phyloP scores from a whole-genome alignment of 1,284 basidiomycete species.

The Ceratobasidium sp. region DNA sequence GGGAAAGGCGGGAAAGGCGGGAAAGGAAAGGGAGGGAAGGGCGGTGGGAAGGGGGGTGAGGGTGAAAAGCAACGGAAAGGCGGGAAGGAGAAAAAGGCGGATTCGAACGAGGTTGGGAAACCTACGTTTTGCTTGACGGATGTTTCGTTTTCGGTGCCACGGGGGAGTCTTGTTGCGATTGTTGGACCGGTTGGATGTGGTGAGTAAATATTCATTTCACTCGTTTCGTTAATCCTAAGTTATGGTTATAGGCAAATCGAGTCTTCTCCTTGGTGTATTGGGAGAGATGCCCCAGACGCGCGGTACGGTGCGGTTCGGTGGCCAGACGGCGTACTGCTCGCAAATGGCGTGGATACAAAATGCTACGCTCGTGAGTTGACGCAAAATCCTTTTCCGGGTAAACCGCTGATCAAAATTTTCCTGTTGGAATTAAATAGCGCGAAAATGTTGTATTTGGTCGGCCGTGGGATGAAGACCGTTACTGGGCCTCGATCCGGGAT shows the following conservation, averaged over 20 bases:
- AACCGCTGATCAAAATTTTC: no score
- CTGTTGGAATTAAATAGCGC: no score
- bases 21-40: slow-evolving; percentile 46
- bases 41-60: slow-evolving; percentile 17
- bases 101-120: slow-evolving; percentile 51
- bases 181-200: slow-evolving; percentile 76
- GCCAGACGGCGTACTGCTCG: slow-evolving; percentile 83
- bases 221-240: slow-evolving; percentile 26
- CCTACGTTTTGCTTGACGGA: slow-evolving; percentile 65
- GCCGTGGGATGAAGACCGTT: slow-evolving; percentile 74
- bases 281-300: slow-evolving; percentile 76
- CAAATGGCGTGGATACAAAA: slow-evolving; percentile 94
- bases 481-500: slow-evolving; percentile 74
- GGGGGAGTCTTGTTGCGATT: slow-evolving; percentile 73
- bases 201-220: slow-evolving; percentile 23
- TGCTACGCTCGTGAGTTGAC: slow-evolving; percentile 73
- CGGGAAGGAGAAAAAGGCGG: slow-evolving; percentile 44
- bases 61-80: slow-evolving; percentile 50
- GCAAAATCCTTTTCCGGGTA: slow-evolving; percentile 55
- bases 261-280: slow-evolving; percentile 76
- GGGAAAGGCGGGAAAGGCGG: slow-evolving; percentile 47
- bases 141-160: slow-evolving; percentile 68
- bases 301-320: slow-evolving; percentile 74
- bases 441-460: slow-evolving; percentile 79
- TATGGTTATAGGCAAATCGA: slow-evolving; percentile 64